Evolutionary conservation across 352 stramenopile genomes (phyloP), one percentile per base, ranked within the genome.

Genomic region (Phytophthora idaei): DNA sequence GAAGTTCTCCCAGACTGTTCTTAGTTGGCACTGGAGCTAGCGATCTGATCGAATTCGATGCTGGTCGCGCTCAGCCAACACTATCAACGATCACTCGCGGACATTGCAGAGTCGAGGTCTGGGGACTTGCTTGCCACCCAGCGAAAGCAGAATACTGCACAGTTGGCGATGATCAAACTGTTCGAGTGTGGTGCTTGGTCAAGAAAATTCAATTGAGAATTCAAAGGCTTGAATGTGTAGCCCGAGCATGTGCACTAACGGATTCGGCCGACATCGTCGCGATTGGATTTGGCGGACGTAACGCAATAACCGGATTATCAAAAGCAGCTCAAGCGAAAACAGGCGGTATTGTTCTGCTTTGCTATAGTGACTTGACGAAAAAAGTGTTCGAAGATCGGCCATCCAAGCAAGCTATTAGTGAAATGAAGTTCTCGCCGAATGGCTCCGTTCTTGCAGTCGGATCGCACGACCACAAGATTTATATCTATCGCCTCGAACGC

Each of bases 11-110:
- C 6, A 64, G 77, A 25, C 57, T 63, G 4, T 72, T 98, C 15
- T 59, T 98, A 8, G 69, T 98, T 12, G 93, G 92, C 15, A 98
- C 91, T 14, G 64, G 53, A 36, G 92, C 90, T 10, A 97, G 89
- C 34, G 88, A 98, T 59, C 58, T 98, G 10, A 72, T 96, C 9
- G 90, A 98, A 58, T 49, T 98, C 27, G 90, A 94, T 67, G 61
- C 74, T 5, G 70, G 41, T 12, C 64, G 64, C 5, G 47, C 68
- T 15, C 58, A 68, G n/a, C 12, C 58, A 29, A 46, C 56, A 10
- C 8, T 69, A 53, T 21, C 52, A 67, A 47, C 46, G 37, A 44
- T 80, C 77, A 89, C 75, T 25, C 67, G 70, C 28, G 90, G 87
- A 0, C 92, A 98, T 69, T 90, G 47, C 36, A 69, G 78, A 45